A percentile compares a stretch with the other conserved stretches of the same genome.
Conservation (phyloP, 2,329 filamentous ascomycete genomes). For the Ceratocystis alfenasii region DNA sequence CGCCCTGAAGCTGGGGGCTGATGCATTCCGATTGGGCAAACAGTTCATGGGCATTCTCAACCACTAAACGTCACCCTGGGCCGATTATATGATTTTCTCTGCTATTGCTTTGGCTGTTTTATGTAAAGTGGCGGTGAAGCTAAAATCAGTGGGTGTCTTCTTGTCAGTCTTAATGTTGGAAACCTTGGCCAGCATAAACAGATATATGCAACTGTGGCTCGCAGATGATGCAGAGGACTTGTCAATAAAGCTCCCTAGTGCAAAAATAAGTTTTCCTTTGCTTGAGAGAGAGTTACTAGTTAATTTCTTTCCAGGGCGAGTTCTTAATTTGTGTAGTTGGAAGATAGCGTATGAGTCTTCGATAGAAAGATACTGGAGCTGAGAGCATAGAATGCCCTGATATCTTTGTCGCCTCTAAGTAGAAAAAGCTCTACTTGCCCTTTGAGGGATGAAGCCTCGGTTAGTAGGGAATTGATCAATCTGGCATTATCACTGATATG, state of each 20-base stretch:
- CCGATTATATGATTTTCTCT: constrained; percentile 55
- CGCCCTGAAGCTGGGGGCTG: no score
- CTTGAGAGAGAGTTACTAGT: no score
- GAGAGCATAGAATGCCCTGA: constrained; percentile 65
- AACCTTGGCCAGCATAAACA: no score
- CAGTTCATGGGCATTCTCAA: constrained; percentile 68
- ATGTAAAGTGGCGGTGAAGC: no score
- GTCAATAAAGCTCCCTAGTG: no score
- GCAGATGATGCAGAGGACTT: no score
- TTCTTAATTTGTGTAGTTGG: constrained; percentile 56
- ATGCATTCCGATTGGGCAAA: constrained; percentile 24
- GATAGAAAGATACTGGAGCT: constrained; percentile 50
- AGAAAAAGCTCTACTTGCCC: constrained; percentile 61
- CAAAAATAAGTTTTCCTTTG: no score
- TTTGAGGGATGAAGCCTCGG: constrained; percentile 58
- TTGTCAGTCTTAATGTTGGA: no score
- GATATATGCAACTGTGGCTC: no score
- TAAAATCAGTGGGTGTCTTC: no score
- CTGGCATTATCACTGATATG: constrained; percentile 40
- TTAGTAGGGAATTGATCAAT: constrained; percentile 59
- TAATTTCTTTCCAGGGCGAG: constrained; percentile 17
- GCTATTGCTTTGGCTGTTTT: background rate
- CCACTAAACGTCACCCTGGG: constrained; percentile 64
- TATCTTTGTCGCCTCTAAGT: constrained; percentile 60
- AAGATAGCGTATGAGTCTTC: constrained; percentile 54